Evolutionary conservation across 305 asterid species (phyloP), one percentile per base, ranked within the genome.

Genomic region (Euphrasia arctica): DNA sequence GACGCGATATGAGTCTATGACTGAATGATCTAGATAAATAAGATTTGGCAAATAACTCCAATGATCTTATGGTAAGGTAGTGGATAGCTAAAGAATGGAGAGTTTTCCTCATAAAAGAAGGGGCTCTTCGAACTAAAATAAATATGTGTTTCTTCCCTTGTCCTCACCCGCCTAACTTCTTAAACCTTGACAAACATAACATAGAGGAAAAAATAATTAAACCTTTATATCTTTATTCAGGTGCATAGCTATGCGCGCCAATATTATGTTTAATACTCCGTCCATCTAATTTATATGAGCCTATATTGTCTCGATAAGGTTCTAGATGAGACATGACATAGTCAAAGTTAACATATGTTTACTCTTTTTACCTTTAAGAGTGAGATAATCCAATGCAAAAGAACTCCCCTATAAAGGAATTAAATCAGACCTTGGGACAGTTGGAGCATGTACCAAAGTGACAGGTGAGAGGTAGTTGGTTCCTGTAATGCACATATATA

Each of bases 161-260:
- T 36, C 54, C 61, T 29, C 61, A 9, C 61, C 41, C 9, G 5
- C 15, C 45, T 31, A 56, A 62, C 4, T 48, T 45, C 52, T 28
- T 9, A 65, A 55, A 12, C 54, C 72, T 9, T 49, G 13, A 49
- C 50, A 18, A 59, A 41, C 27, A 54, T 43, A 45, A 39, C n/a
- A 68, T 39, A 68, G 61, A 43, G 25, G 39, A 58, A 54, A 66
- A 25, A 5, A 52, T 27, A 55, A 41, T 29, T 31, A 62, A 56
- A 32, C 14, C 15, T 50, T 25, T 25, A 6, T 48, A 62, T 25
- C 36, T 58, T 66, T 9, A 52, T 15, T 41, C 56, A 45, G 12
- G 64, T 11, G 51, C 54, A 15, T 49, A 43, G 27, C 27, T 25
- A 25, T 25, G 27, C 18, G 31, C 50, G 22, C 49, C 39, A 28